Percentiles rank a stretch among this genome's conserved stretches.
Evolutionary conservation across 208 protist genomes (phyloP).

Genomic region (Eutreptiella sp.): DNA sequence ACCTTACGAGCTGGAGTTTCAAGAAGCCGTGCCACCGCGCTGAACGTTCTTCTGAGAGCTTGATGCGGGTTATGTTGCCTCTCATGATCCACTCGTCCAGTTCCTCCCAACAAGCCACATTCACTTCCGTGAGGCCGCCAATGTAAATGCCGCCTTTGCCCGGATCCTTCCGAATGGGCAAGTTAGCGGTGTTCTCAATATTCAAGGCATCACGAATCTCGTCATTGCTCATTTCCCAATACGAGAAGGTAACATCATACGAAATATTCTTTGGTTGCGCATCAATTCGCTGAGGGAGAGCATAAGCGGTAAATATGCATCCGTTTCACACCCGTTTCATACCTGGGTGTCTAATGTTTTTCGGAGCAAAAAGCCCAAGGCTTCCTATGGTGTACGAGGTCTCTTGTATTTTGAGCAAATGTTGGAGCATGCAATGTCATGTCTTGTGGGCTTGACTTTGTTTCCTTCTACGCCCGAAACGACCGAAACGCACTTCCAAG

Average conservation of each 20-base stretch:
- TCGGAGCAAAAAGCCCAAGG: too few species aligned
- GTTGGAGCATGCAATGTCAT: too few species aligned
- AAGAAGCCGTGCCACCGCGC: conserved; percentile 76
- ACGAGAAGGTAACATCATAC: conserved; percentile 55
- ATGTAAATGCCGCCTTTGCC: conserved; percentile 64
- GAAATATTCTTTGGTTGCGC: conserved; percentile 42
- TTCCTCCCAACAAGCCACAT: conserved; percentile 49
- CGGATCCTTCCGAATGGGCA: conserved; percentile 29
- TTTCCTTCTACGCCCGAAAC: too few species aligned
- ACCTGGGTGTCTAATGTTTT: too few species aligned
- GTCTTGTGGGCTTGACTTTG: too few species aligned
- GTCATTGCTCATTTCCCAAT: conserved; percentile 77
- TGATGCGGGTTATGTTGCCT: conserved; percentile 50
- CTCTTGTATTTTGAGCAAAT: too few species aligned
- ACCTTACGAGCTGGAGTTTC: conserved; percentile 63
- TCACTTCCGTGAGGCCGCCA: conserved; percentile 52
- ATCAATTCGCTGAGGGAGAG: conserved; percentile 55
- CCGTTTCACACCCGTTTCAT: too few species aligned
- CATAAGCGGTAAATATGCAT: too few species aligned
- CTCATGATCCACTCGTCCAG: conserved; percentile 57
- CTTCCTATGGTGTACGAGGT: too few species aligned
- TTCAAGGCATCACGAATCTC: conserved; percentile 56
- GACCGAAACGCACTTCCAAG: too few species aligned
- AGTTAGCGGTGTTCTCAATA: conserved; percentile 7
- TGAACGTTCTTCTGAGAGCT: conserved; percentile 44